A percentile compares a stretch with the other conserved stretches of the same genome.
phyloP scores from a whole-genome alignment of 1,284 basidiomycete species.

The Takashimella koratensis region DNA sequence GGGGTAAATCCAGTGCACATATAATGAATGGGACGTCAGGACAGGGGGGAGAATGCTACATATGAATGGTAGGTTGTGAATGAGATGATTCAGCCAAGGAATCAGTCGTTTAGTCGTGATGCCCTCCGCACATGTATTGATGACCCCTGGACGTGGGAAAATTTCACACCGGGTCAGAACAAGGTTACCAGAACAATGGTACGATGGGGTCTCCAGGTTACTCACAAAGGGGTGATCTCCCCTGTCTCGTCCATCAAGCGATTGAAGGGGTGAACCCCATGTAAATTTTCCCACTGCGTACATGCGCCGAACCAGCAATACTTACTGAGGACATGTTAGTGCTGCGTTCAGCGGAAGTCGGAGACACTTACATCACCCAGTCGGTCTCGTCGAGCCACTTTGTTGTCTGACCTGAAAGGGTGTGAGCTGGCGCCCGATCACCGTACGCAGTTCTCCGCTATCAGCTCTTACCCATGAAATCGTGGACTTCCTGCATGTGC shows the following conservation, averaged over 20 bases:
- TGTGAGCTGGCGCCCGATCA: not conserved
- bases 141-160: conserved; percentile 15
- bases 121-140: conserved; percentile 32
- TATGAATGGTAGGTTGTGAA: no score
- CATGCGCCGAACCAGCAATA: conserved; percentile 38
- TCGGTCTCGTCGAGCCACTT: conserved; percentile 37
- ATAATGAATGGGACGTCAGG: no score
- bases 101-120: conserved; percentile 25
- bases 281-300: conserved; percentile 23
- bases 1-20: no score
- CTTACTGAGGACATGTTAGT: conserved; percentile 17
- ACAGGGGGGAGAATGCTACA: no score
- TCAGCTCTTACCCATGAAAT: conserved; percentile 44
- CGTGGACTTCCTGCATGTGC: conserved; percentile 40
- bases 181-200: not conserved
- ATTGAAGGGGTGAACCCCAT: conserved; percentile 36
- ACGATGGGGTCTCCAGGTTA: not conserved
- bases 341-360: no score
- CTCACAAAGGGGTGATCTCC: conserved; percentile 31
- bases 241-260: conserved; percentile 35
- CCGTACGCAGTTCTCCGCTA: not conserved
- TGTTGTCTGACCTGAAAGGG: conserved; percentile 25
- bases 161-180: not conserved
- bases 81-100: no score
- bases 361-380: conserved; percentile 24